Conservation (phyloP, 1,284 basidiomycete genomes). For the Meira miltonrushii region DNA sequence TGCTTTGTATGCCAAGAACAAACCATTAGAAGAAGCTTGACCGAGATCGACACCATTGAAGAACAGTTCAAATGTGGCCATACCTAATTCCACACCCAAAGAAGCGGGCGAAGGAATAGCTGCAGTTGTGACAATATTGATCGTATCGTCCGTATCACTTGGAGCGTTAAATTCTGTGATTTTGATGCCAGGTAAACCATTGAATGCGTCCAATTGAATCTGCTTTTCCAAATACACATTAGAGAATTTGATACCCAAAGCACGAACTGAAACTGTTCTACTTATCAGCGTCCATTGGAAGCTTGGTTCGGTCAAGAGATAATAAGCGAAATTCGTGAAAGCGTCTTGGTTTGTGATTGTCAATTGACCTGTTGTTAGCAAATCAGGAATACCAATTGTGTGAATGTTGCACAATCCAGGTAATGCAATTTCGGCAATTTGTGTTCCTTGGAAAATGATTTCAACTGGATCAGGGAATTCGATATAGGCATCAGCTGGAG, state of each 20-base stretch:
- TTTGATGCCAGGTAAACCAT: slow-evolving; percentile 60
- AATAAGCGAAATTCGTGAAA: slow-evolving; percentile 67
- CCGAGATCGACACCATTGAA: slow-evolving; percentile 54
- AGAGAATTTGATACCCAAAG: slow-evolving; percentile 67
- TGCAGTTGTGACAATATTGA: slow-evolving; percentile 66
- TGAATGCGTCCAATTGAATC: slow-evolving; percentile 68
- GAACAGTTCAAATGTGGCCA: slow-evolving; percentile 63
- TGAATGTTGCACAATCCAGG: slow-evolving; percentile 68
- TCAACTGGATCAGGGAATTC: slow-evolving; percentile 54
- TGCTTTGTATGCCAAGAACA: slow-evolving; percentile 61
- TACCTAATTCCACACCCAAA: slow-evolving; percentile 68
- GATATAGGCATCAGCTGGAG: slow-evolving; percentile 58
- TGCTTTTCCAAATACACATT: slow-evolving; percentile 64
- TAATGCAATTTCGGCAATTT: slow-evolving; percentile 65
- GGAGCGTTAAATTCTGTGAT: slow-evolving; percentile 62
- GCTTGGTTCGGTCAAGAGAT: slow-evolving; percentile 63
- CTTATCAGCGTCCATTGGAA: slow-evolving; percentile 72
- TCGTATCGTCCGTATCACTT: slow-evolving; percentile 56
- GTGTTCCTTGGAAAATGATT: slow-evolving; percentile 63
- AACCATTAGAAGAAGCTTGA: slow-evolving; percentile 53
- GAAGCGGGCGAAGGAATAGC: slow-evolving; percentile 65
- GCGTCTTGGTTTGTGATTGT: slow-evolving; percentile 45
- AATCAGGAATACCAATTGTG: slow-evolving; percentile 65
- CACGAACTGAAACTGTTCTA: slow-evolving; percentile 61
- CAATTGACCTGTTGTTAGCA: slow-evolving; percentile 55